Evolutionary conservation across 192 early-diverging fungal genomes (phyloP).

Genomic region (Coemansia biformis): DNA sequence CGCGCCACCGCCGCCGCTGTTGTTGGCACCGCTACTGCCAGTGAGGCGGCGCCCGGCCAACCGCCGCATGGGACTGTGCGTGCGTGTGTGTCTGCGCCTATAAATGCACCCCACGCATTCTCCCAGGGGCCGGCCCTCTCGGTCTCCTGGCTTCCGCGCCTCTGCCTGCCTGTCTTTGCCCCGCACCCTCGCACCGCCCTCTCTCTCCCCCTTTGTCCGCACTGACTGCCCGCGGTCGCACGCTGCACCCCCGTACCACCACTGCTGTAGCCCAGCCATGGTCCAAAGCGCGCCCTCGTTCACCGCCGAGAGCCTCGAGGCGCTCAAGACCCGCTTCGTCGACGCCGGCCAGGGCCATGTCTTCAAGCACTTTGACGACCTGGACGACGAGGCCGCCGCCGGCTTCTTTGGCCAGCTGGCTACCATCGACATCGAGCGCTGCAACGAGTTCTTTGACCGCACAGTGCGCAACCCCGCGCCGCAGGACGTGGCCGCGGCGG

Average conservation of each 20-base stretch:
- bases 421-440: slow-evolving; percentile 69
- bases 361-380: slow-evolving; percentile 72
- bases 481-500: slow-evolving; percentile 43
- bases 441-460: slow-evolving; percentile 77
- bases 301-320: slow-evolving; percentile 38
- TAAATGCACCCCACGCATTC: no score
- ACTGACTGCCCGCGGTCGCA: no score
- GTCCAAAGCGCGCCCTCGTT: slow-evolving; percentile 42
- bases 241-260: no score
- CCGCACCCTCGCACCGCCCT: no score
- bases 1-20: no score
- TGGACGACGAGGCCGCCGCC: slow-evolving; percentile 55
- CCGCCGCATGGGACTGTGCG: no score
- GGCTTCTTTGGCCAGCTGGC: slow-evolving; percentile 62
- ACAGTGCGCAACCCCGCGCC: slow-evolving; percentile 51
- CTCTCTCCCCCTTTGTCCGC: no score
- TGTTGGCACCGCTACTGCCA: no score
- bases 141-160: not conserved
- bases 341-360: slow-evolving; percentile 83
- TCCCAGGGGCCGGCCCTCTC: no score
- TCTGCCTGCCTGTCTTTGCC: no score
- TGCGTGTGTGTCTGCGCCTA: no score
- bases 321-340: slow-evolving; percentile 59
- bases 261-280: slow-evolving; percentile 9
- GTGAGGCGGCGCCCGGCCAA: no score